Conservation (phyloP, 179 eudicot species). For the Heliamphora ciliata region DNA sequence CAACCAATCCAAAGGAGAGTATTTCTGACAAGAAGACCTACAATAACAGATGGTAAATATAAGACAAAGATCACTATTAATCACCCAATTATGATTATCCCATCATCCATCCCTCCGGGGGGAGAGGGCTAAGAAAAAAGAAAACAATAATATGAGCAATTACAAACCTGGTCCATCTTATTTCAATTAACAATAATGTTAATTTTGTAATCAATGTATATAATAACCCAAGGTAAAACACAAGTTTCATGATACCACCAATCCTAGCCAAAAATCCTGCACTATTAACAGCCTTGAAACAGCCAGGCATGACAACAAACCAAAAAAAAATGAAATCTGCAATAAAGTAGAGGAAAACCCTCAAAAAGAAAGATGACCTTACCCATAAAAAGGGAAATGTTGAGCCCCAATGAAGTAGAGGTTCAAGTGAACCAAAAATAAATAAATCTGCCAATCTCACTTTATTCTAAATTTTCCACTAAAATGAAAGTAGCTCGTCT, state of each 20-base stretch:
- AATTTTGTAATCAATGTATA: neutral
- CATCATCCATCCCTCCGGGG: too few relatives aligned
- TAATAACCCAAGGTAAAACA: neutral
- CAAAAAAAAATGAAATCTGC: neutral
- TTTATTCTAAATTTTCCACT: too few relatives aligned
- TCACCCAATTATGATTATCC: neutral
- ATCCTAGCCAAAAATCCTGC: neutral
- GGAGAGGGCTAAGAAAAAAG: neutral
- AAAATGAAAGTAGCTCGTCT: too few relatives aligned
- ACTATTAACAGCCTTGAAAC: neutral
- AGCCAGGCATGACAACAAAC: neutral
- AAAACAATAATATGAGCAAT: neutral
- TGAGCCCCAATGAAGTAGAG: too few relatives aligned
- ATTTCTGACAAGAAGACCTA: conserved; percentile 57
- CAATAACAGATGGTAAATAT: conserved; percentile 17
- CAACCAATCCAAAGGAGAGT: conserved; percentile 65
- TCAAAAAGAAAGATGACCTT: too few relatives aligned
- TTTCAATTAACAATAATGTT: neutral
- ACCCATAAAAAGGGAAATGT: too few relatives aligned
- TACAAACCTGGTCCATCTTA: neutral
- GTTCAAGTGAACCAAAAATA: too few relatives aligned
- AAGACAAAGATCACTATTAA: neutral
- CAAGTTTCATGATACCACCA: neutral
- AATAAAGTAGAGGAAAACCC: too few relatives aligned
- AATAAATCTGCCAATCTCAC: too few relatives aligned